Base-by-base conservation (phyloP, 2,329 filamentous ascomycete species). In the Ophiostoma novo-ulmi region DNA sequence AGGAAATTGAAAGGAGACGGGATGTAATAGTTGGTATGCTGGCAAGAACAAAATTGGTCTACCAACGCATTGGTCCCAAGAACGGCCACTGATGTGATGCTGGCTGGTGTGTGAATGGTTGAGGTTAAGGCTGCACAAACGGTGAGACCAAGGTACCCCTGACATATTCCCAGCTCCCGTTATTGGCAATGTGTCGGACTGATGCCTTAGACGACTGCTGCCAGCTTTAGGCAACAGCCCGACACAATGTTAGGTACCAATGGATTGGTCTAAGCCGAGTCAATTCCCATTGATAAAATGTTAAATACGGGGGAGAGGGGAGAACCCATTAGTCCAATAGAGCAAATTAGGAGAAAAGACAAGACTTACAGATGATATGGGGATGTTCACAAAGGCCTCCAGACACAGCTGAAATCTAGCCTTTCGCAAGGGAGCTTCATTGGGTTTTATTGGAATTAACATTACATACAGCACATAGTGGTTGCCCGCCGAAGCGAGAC, bases 111-210 rank as follows among this genome's bases (percentile, higher is more conserved):
- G 17, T 17, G 6, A 35, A 35, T 63, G 58, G 26, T 63, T 63
- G 58, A 63, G 58, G 26, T 13, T 20, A 26, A 7, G 48, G 48
- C 20, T 55, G n/a, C 4, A 13, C 39, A 44, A 44, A 55, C 48
- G 48, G 48, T 26, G 52, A 26, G n/a, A 13, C 26, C 22, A 48
- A 20, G 44, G 44, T 48, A 22, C 52, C 52, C 52, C 52, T 31
- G 52, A 4, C 52, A 26, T 8, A 20, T 58, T 20, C 44, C 44
- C 44, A 48, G 44, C 44, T 48, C 48, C 48, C 58, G 26, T 63
- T 63, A 63, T 63, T 63, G 26, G 26, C 58, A 61, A 61, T 63
- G 35, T 35, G n/a, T n/a, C n/a, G n/a, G n/a, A n/a, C n/a, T n/a
- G n/a, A n/a, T n/a, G n/a, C n/a, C n/a, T n/a, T n/a, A n/a, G n/a